Evolutionary conservation across 257 asterid species (phyloP).

Genomic region (Fraxinus americana): DNA sequence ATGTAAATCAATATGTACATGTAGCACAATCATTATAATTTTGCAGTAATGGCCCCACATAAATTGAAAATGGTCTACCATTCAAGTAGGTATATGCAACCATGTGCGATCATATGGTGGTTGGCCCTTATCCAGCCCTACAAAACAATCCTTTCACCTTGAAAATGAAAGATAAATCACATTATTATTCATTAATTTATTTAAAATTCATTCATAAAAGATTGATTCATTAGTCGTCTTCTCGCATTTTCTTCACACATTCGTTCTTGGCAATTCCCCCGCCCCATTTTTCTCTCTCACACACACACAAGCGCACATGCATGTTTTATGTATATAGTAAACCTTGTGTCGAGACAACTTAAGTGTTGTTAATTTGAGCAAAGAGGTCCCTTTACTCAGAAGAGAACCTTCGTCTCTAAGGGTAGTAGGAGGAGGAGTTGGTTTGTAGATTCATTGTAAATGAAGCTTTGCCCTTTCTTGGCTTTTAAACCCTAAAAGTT

Average conservation of each 20-base stretch:
- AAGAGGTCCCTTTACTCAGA: conserved; percentile 67
- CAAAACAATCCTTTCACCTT: conserved; percentile 43
- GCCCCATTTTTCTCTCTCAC: not conserved
- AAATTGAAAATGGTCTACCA: conserved; percentile 34
- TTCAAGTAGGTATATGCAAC: conserved; percentile 52
- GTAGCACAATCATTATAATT: too few relatives aligned
- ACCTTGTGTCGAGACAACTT: conserved; percentile 50
- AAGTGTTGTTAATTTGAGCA: conserved; percentile 48
- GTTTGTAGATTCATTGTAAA: conserved; percentile 17
- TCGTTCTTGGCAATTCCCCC: conserved; percentile 22
- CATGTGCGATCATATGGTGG: conserved; percentile 98
- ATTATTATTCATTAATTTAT: not conserved
- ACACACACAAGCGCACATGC: not conserved
- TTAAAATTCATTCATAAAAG: conserved; percentile 24
- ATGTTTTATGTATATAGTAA: conserved; percentile 32
- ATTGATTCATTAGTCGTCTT: conserved; percentile 53
- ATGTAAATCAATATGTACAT: too few relatives aligned
- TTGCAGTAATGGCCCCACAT: conserved; percentile 30
- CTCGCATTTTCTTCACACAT: conserved; percentile 53
- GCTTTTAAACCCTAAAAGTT: conserved; percentile 41
- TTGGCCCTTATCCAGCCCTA: conserved; percentile 72
- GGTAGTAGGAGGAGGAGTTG: not conserved
- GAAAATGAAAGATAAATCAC: conserved; percentile 40
- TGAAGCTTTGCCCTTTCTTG: not conserved
- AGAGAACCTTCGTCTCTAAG: conserved; percentile 38